phyloP scores from a whole-genome alignment of 2,329 filamentous ascomycete species.

The Aspergillus fijiensis region DNA sequence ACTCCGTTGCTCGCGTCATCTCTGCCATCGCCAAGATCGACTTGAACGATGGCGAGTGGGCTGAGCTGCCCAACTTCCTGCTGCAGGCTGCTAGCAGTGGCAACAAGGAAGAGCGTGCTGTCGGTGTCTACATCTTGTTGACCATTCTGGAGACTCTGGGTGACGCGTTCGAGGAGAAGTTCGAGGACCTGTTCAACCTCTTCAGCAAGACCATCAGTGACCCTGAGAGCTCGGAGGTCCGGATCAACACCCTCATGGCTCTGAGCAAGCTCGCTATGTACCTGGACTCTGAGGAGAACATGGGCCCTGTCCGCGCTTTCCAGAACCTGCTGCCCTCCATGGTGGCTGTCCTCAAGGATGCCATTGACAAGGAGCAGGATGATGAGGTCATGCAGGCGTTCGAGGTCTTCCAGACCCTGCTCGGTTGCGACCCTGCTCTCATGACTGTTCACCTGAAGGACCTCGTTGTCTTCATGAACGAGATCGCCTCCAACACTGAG shows the following conservation, averaged over 20 bases:
- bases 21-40: conserved; percentile 83
- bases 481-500: conserved; percentile 72
- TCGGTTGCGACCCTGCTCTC: conserved; percentile 83
- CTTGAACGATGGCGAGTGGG: conserved; percentile 82
- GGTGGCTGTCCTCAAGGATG: conserved; percentile 83
- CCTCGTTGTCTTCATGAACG: conserved; percentile 89
- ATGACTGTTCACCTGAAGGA: conserved; percentile 84
- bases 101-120: conserved; percentile 77
- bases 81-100: conserved; percentile 74
- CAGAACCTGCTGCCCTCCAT: conserved; percentile 80
- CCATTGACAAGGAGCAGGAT: conserved; percentile 77
- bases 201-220: conserved; percentile 88
- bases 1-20: conserved; percentile 84
- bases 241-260: conserved; percentile 90
- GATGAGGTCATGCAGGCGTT: conserved; percentile 88
- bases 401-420: conserved; percentile 93
- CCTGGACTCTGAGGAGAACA: conserved; percentile 82
- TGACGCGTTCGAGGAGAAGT: conserved; percentile 78
- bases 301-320: conserved; percentile 69
- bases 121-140: conserved; percentile 90
- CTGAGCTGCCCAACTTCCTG: conserved; percentile 74
- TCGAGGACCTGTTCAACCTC: conserved; percentile 74
- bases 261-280: conserved; percentile 85
- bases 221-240: conserved; percentile 84
- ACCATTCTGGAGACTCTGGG: conserved; percentile 87